phyloP scores from a whole-genome alignment of 2,329 filamentous ascomycete species.

The Phyllosticta citrichinensis region DNA sequence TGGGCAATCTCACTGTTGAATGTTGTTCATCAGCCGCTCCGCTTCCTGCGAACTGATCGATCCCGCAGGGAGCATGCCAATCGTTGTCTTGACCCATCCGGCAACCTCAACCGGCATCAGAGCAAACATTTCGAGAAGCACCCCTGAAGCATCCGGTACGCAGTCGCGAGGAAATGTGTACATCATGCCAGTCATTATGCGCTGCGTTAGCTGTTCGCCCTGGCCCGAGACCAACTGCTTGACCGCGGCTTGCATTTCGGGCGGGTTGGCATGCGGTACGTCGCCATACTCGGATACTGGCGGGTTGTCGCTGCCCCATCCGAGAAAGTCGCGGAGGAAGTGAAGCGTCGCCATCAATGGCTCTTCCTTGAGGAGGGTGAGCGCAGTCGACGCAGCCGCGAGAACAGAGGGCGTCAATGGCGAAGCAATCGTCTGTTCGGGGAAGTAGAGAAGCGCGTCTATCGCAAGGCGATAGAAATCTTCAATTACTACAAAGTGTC shows the following conservation, averaged over 20 bases:
- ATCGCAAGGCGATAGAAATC: constrained; percentile 92
- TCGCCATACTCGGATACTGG: constrained; percentile 52
- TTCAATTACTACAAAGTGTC: constrained; percentile 58
- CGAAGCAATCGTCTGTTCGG: constrained; percentile 71
- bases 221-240: constrained; percentile 59
- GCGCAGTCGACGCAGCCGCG: constrained; percentile 73
- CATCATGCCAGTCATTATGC: constrained; percentile 96
- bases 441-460: constrained; percentile 88
- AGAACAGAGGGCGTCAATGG: constrained; percentile 73
- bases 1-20: constrained; percentile 49
- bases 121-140: constrained; percentile 83
- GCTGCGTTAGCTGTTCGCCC: constrained; percentile 73
- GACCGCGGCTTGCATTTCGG: constrained; percentile 62
- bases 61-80: constrained; percentile 72
- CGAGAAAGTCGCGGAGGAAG: constrained; percentile 81
- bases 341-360: constrained; percentile 86
- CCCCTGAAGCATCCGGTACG: constrained; percentile 86
- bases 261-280: constrained; percentile 48
- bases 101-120: constrained; percentile 71
- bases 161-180: constrained; percentile 95
- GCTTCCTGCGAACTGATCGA: constrained; percentile 73
- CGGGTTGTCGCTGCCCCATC: constrained; percentile 69
- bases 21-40: constrained; percentile 68
- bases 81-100: constrained; percentile 72
- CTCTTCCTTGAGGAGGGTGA: constrained; percentile 83